Base-by-base conservation (phyloP, 2,329 filamentous ascomycete species). In the Sarocladium brachiariae region DNA sequence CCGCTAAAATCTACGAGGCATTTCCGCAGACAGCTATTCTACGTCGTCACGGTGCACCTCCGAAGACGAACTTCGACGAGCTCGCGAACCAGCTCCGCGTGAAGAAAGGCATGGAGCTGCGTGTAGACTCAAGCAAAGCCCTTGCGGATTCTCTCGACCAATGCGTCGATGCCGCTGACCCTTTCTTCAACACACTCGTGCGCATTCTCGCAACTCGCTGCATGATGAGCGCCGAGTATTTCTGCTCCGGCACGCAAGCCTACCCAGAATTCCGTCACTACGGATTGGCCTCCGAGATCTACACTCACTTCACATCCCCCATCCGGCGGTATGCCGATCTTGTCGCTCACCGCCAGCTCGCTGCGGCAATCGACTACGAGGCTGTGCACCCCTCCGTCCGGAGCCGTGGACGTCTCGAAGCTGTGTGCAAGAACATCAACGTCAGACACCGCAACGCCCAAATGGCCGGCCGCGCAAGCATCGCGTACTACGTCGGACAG, bases 181-280 rank as follows among this genome's bases (percentile, higher is more conserved):
- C 92, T 24, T 99, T 96, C 74, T 97, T 99, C 80, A 99, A 99
- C 77, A 99, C 92, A 2, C 82, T 99, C 21, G 86, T 99, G 59
- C 89, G 93, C 64, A 96, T 99, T 70, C 87, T 99, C 74, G 93
- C 93, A 9, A 99, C 93, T 8, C 86, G 93, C 19, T 99, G 93
- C 78, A 99, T 99, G 93, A 96, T 96, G 77, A 93, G 89, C 50
- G 93, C 93, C 55, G 93, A 99, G 70, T 99, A 99, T 71, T 99
- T 99, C 70, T 93, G 88, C 70, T 88, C 92, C 0, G 93, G 93
- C 53, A 91, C 90, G 6, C 90, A 96, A 65, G 83, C 91, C 0
- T 92, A 93, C 65, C 86, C 89, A 1, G 93, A 97, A 65, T 99
- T 96, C 77, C 83, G 89, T 49, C 95, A 99, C 71, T 99, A 99